These are phyloP conservation scores for Phytophthora rubi DNA, from an alignment of 352 stramenopile species.

Conservation along the genomic window DNA sequence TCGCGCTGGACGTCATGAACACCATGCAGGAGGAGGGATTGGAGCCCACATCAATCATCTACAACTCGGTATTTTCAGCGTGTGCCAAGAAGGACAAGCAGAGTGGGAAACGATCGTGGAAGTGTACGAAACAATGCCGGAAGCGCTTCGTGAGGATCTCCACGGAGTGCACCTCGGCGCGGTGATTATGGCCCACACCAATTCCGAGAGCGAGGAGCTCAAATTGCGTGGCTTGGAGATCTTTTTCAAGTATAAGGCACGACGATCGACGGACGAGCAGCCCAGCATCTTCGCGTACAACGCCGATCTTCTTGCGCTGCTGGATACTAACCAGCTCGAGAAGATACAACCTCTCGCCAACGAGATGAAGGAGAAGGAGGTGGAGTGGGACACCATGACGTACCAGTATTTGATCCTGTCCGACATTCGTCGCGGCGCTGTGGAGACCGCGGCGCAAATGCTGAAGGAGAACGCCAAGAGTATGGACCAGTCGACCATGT, in stretches of 20 bases:
- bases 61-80: slow-evolving; percentile 81
- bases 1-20: slow-evolving; percentile 68
- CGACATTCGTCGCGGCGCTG: slow-evolving; percentile 60
- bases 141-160: slow-evolving; percentile 42
- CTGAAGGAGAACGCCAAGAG: slow-evolving; percentile 73
- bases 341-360: slow-evolving; percentile 59
- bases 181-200: slow-evolving; percentile 80
- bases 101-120: slow-evolving; percentile 65
- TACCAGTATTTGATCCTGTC: slow-evolving; percentile 73
- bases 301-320: slow-evolving; percentile 57
- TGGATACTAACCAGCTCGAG: slow-evolving; percentile 66
- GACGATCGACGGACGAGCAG: slow-evolving; percentile 34
- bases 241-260: slow-evolving; percentile 54
- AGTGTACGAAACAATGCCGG: slow-evolving; percentile 68
- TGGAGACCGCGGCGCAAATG: slow-evolving; percentile 71
- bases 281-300: slow-evolving; percentile 81
- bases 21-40: slow-evolving; percentile 62
- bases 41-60: slow-evolving; percentile 69
- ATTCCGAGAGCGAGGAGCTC: slow-evolving; percentile 46
- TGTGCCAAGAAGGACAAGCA: slow-evolving; percentile 83
- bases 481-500: slow-evolving; percentile 73
- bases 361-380: slow-evolving; percentile 61
- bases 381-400: slow-evolving; percentile 75
- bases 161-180: slow-evolving; percentile 65
- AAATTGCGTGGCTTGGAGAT: slow-evolving; percentile 55